Percentiles rank a stretch among this genome's conserved stretches.
Conservation (phyloP, 768 basidiomycete species). For the Dictyophora rubrovolvata region DNA sequence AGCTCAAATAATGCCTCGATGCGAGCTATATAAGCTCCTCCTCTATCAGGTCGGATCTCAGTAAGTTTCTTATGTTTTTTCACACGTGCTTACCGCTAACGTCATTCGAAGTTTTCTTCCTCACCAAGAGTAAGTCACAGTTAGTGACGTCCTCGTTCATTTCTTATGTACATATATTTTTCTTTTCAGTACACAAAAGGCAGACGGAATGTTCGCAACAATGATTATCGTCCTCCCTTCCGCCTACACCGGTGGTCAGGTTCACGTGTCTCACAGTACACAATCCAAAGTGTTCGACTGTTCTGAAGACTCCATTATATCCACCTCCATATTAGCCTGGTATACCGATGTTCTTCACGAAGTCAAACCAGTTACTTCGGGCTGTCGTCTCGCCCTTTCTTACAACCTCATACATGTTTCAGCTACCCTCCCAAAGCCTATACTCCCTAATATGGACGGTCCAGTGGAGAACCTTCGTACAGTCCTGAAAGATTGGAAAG, state of each 20-base stretch:
- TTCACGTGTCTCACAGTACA: slow-evolving; percentile 31
- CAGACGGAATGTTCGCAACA: slow-evolving; percentile 42
- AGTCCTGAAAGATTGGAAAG: no score
- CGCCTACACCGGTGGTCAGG: slow-evolving; percentile 34
- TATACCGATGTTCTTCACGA: slow-evolving; percentile 44
- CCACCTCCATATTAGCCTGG: slow-evolving; percentile 36
- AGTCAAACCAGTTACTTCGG: slow-evolving; percentile 37
- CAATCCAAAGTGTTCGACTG: slow-evolving; percentile 28
- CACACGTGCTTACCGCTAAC: background rate
- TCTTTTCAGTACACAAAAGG: slow-evolving; percentile 32
- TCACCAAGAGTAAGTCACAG: slow-evolving; percentile 34
- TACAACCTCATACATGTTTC: slow-evolving; percentile 40
- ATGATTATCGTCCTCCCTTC: slow-evolving; percentile 39
- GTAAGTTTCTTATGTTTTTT: slow-evolving; percentile 22
- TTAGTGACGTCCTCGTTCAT: background rate
- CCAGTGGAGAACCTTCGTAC: no score
- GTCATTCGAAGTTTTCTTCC: slow-evolving; percentile 28
- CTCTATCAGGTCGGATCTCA: slow-evolving; percentile 40
- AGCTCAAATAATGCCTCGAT: slow-evolving; percentile 20
- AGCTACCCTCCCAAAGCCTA: slow-evolving; percentile 1
- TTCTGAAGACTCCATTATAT: slow-evolving; percentile 20
- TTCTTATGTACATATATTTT: background rate
- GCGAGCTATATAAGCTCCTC: slow-evolving; percentile 20
- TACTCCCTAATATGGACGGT: no score
- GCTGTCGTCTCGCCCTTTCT: slow-evolving; percentile 40